Base-by-base conservation (phyloP, 2,329 filamentous ascomycete genomes). In the Trichoderma citrinoviride region DNA sequence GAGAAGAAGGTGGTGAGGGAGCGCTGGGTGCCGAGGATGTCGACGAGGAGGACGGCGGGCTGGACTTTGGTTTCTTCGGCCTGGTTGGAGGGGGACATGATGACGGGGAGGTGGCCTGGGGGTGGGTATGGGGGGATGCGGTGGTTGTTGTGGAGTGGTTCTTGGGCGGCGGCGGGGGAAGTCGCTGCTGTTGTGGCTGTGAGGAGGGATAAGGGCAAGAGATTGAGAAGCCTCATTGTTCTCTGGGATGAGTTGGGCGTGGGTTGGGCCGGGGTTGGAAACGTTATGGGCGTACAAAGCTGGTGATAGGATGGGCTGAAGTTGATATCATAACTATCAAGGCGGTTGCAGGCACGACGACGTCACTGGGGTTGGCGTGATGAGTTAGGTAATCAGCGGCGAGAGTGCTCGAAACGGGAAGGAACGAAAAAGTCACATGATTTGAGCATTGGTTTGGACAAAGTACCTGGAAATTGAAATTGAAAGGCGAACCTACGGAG, bases 1-100 rank as follows among this genome's bases (percentile, higher is more conserved):
- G 88, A 87, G 33, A 92, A 90, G 77, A 97, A 98, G 70, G 93
- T 88, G 68, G 92, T 93, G 74, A 97, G 90, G 67, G 83, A 85
- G 70, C 90, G 88, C 63, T 92, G 88, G 69, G 88, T 88, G 44
- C 90, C 90, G 69, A 97, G 88, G 40, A 97, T 89, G 77, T 98
- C 94, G 47, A 90, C 90, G 64, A 98, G 86, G 67, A 92, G 86
- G 37, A 94, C 85, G 33, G 79, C 76, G 55, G 81, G 81, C 73
- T 73, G 79, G 63, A 75, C 68, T 40, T 74, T 69, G 53, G 72
- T 73, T 6, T 62, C 53, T 64, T 61, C 12, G 65, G 49, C 27
- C 14, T 37, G 8, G 33, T 37, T 14, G 12, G 10, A 14, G 12
- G 33, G 33, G 54, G 70, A 68, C 64, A 71, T 69, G 69, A 76